Evolutionary conservation across 352 stramenopile species (phyloP).

Genomic region (Pythium brachiatum): DNA sequence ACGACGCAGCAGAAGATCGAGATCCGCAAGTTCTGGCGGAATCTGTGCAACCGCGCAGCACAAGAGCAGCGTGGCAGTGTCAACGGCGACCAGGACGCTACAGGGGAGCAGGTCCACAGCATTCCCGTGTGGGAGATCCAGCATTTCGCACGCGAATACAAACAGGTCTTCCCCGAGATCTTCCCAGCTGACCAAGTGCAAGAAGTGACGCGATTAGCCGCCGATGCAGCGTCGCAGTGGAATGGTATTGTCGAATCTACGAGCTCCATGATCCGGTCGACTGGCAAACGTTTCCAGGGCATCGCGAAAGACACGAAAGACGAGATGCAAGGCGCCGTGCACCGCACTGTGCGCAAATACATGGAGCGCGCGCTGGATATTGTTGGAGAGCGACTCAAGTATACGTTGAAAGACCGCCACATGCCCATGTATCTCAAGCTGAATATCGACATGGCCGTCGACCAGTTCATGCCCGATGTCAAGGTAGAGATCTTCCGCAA

Average conservation of each 20-base stretch:
- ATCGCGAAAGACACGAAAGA: conserved; percentile 84
- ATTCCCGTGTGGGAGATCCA: conserved; percentile 67
- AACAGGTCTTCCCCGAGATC: conserved; percentile 73
- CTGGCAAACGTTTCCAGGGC: conserved; percentile 76
- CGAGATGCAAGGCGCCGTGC: conserved; percentile 78
- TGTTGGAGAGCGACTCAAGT: conserved; percentile 68
- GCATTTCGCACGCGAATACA: conserved; percentile 77
- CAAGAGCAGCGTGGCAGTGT: conserved; percentile 10
- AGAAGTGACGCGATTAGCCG: conserved; percentile 45
- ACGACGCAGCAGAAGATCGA: conserved; percentile 60
- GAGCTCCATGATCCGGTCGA: conserved; percentile 77
- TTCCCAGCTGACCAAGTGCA: conserved; percentile 73
- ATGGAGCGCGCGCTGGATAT: conserved; percentile 77
- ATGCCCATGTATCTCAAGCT: conserved; percentile 82
- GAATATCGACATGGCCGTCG: conserved; percentile 82
- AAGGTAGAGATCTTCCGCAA: conserved; percentile 89
- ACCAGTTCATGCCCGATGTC: conserved; percentile 87
- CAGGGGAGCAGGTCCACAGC: conserved; percentile 13
- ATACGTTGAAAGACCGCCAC: conserved; percentile 77
- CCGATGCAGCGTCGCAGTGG: conserved; percentile 41
- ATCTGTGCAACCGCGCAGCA: conserved; percentile 49
- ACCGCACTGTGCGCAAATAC: conserved; percentile 73
- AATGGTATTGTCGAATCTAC: conserved; percentile 74
- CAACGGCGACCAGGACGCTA: background rate
- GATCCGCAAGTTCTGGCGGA: conserved; percentile 77